Base-by-base conservation (phyloP, 1,139 yeast species). In the Diutina mesorugosa region DNA sequence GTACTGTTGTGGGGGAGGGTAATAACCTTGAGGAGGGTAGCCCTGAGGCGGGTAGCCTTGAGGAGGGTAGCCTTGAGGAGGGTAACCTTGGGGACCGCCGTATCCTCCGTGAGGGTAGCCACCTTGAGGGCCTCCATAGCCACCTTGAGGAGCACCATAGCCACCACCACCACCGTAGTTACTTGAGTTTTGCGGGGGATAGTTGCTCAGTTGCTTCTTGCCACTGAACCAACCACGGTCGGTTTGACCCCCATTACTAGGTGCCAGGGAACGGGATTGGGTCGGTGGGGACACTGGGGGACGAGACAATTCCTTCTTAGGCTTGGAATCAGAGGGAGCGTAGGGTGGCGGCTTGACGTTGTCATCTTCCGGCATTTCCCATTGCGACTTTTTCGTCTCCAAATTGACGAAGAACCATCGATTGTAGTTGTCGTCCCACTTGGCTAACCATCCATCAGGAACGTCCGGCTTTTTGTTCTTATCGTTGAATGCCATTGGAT, bases 361-460 rank as follows among this genome's bases (percentile, higher is more conserved):
- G 5, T 69, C 67, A 0, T 88, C 90, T 8, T 65, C 59, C 3
- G 97, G 97, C 14, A 84, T 81, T 57, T 89, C 96, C 98, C 98
- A 91, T 69, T 90, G 97, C 0, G 97, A 88, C 62, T 81, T 73
- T 60, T 87, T 85, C n/a, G 89, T 80, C 18, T 75, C 64, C 62
- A 86, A 71, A 64, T 90, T 76, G 29, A 91, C 96, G 65, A 85
- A 91, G 68, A 78, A 86, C 83, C 84, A 85, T 18, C 88, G 85
- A 61, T 81, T 79, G 72, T 91, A 91, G 61, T 85, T 80, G 14
- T 84, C 85, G 68, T 91, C 98, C 70, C 79, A 90, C 58, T 86
- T 86, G 12, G 97, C 95, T 50, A 85, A 71, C 97, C 97, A 91
- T 3, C 97, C 97, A 6, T 73, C 72, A 6, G 91, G 90, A 7